Percentiles rank a stretch among this genome's conserved stretches.
Conservation (phyloP, 371 early-diverging fungal species). For the Mortierella sp. region DNA sequence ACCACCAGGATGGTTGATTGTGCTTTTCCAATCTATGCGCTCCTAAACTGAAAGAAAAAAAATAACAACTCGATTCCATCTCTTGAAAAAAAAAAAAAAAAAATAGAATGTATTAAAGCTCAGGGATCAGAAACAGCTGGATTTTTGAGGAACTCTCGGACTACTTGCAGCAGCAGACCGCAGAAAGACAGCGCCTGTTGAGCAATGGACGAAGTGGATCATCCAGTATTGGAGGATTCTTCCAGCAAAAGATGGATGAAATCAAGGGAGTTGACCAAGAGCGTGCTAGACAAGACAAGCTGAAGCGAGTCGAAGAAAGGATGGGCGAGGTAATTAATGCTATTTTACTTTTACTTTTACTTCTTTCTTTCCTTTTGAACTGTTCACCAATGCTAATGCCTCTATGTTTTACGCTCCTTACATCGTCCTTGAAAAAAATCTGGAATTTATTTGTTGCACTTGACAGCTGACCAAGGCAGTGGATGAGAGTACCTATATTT, state of each 20-base stretch:
- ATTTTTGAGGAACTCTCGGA: constrained; percentile 87
- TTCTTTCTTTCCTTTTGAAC: background rate
- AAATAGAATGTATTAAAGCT: constrained; percentile 79
- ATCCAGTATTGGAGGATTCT: constrained; percentile 72
- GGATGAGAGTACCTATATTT: constrained; percentile 73
- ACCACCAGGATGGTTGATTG: too few species aligned
- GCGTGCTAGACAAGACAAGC: constrained; percentile 79
- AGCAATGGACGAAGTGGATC: constrained; percentile 63
- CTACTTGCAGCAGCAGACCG: constrained; percentile 73
- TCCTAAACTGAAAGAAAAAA: too few species aligned
- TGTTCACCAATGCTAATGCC: background rate
- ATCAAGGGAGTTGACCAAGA: constrained; percentile 90
- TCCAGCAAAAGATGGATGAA: constrained; percentile 91
- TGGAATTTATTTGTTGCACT: constrained; percentile 1
- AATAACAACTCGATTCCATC: too few species aligned
- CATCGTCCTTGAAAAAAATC: background rate
- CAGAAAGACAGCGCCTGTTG: constrained; percentile 68
- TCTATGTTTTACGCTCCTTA: background rate
- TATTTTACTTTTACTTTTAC: background rate
- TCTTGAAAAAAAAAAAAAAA: too few species aligned
- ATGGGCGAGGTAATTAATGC: constrained; percentile 73
- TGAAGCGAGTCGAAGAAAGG: constrained; percentile 76
- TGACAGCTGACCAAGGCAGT: constrained; percentile 84
- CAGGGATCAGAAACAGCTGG: constrained; percentile 94
- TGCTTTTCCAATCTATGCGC: too few species aligned